A percentile compares a stretch with the other conserved stretches of the same genome.
Evolutionary conservation across 371 early-diverging fungal genomes (phyloP).

Genomic region (Mortierella sp.): DNA sequence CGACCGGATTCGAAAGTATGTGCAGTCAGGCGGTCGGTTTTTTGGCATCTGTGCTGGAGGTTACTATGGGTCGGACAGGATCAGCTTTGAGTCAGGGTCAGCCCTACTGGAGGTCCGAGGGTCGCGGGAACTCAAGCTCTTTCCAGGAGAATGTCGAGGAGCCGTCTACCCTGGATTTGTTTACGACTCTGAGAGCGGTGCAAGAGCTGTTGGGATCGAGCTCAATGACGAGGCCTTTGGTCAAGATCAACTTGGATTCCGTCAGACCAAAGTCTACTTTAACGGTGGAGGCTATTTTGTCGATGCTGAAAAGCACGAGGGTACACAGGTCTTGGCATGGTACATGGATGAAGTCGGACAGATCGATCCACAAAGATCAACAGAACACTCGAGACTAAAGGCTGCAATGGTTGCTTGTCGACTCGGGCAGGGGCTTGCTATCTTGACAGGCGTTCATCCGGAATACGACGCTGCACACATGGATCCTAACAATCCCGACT

Average conservation of each 20-base stretch:
- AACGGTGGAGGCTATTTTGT: constrained; percentile 87
- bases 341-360: constrained; percentile 57
- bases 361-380: constrained; percentile 1
- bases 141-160: constrained; percentile 76
- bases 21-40: constrained; percentile 84
- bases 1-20: constrained; percentile 74
- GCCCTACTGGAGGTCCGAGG: constrained; percentile 74
- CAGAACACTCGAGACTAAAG: constrained; percentile 14
- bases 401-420: constrained; percentile 66
- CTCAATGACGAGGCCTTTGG: constrained; percentile 23
- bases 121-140: constrained; percentile 78
- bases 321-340: constrained; percentile 65
- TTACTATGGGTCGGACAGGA: constrained; percentile 77
- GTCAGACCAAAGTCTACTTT: constrained; percentile 64
- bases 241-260: constrained; percentile 4
- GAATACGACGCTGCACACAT: constrained; percentile 73
- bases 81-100: constrained; percentile 83
- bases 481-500: constrained; percentile 51
- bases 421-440: constrained; percentile 72
- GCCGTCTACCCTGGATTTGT: constrained; percentile 81
- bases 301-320: constrained; percentile 55
- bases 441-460: constrained; percentile 77
- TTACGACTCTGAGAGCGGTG: constrained; percentile 84
- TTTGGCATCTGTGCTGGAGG: constrained; percentile 96
- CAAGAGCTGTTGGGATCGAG: constrained; percentile 25